These are phyloP conservation scores for Acarospora socialis DNA, from an alignment of 2,329 filamentous ascomycete species.

Conservation along the genomic window DNA sequence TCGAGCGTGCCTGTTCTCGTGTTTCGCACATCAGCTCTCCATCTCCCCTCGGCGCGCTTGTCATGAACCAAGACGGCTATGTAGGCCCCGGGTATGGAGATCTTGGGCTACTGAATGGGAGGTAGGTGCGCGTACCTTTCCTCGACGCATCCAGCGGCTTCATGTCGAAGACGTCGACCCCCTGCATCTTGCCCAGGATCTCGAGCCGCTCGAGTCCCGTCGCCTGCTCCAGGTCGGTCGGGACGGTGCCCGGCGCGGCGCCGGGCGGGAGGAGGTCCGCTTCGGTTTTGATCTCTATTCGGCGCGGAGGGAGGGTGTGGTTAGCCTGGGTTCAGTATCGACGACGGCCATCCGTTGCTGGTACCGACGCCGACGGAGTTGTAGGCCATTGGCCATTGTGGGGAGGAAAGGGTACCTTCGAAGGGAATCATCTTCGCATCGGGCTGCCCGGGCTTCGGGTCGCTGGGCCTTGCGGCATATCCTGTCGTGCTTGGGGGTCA, in stretches of 20 bases:
- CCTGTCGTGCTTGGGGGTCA: background rate
- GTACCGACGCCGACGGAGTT: background rate
- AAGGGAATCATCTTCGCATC: slow-evolving; percentile 10
- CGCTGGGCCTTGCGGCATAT: slow-evolving; percentile 2
- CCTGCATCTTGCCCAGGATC: slow-evolving; percentile 98
- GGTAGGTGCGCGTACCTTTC: slow-evolving; percentile 44
- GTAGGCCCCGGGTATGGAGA: background rate
- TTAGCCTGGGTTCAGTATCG: slow-evolving; percentile 3
- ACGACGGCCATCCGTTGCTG: too few relatives aligned
- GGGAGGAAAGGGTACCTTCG: slow-evolving; percentile 7
- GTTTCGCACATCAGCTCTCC: background rate
- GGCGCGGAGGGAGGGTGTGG: too few relatives aligned
- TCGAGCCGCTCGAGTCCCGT: slow-evolving; percentile 98
- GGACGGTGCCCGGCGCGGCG: slow-evolving; percentile 66
- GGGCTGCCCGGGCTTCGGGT: slow-evolving; percentile 11
- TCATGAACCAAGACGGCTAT: slow-evolving; percentile 5
- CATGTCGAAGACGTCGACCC: slow-evolving; percentile 97
- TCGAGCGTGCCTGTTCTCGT: slow-evolving; percentile 57
- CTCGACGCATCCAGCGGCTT: slow-evolving; percentile 83
- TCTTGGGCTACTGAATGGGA: background rate
- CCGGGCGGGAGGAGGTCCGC: slow-evolving; percentile 79
- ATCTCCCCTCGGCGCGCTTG: background rate
- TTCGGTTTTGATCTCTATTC: slow-evolving; percentile 63
- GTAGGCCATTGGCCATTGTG: background rate
- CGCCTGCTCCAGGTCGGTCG: slow-evolving; percentile 87